phyloP scores from a whole-genome alignment of 768 basidiomycete genomes.

The Phylloporus sp. region DNA sequence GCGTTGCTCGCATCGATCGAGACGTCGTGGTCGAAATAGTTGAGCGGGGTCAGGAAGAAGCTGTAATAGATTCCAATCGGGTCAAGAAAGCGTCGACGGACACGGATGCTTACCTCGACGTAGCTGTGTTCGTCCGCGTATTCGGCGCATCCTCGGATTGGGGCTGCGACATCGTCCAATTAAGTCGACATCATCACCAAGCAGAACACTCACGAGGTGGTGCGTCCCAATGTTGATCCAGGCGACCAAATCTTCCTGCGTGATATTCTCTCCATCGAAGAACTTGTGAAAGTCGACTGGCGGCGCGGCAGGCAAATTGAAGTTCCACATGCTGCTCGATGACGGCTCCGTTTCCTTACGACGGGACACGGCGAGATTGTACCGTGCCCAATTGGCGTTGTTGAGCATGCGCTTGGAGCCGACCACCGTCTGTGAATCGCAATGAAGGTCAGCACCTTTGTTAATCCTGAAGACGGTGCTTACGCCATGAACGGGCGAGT shows the following conservation, averaged over 20 bases:
- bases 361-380: slow-evolving; percentile 53
- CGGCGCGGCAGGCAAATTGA: slow-evolving; percentile 53
- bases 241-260: slow-evolving; percentile 59
- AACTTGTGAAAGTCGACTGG: slow-evolving; percentile 57
- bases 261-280: slow-evolving; percentile 59
- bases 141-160: slow-evolving; percentile 62
- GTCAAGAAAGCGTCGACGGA: background rate
- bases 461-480: background rate
- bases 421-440: slow-evolving; percentile 50
- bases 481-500: slow-evolving; percentile 49
- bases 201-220: slow-evolving; percentile 42
- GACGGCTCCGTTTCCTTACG: slow-evolving; percentile 59
- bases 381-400: slow-evolving; percentile 64
- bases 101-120: slow-evolving; percentile 41
- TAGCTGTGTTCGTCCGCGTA: slow-evolving; percentile 52
- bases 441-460: slow-evolving; percentile 1
- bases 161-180: slow-evolving; percentile 32
- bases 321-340: slow-evolving; percentile 57
- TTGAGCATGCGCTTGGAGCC: slow-evolving; percentile 55
- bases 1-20: slow-evolving; percentile 55
- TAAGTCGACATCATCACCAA: background rate
- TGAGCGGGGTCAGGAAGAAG: slow-evolving; percentile 56
- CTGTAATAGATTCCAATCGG: slow-evolving; percentile 22
- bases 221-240: slow-evolving; percentile 68
- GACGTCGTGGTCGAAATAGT: slow-evolving; percentile 61